Conservation (phyloP, 2,329 filamentous ascomycete species). For the Sporothrix variecibatus region DNA sequence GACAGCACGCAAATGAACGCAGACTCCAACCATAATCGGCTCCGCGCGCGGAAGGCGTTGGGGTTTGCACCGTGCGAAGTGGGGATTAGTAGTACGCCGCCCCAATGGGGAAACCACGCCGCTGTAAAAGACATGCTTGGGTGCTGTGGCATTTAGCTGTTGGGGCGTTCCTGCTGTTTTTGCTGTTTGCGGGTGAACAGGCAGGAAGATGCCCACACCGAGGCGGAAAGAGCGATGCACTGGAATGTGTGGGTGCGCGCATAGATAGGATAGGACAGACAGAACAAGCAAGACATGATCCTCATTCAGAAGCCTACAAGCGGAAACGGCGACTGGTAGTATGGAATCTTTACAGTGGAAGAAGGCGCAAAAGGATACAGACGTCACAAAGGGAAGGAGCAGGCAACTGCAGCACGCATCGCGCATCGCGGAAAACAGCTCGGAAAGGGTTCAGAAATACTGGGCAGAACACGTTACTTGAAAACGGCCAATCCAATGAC, state of each 20-base stretch:
- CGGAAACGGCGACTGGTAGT: not conserved
- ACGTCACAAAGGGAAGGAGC: not conserved
- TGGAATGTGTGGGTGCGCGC: conserved; percentile 20
- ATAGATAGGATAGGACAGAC: not conserved
- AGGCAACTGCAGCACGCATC: not conserved
- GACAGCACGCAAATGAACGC: not conserved
- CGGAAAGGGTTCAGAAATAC: not conserved
- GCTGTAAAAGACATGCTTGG: not conserved
- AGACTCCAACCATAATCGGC: not conserved
- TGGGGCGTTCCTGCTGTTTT: not conserved
- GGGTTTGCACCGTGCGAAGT: not conserved
- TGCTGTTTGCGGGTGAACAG: not conserved
- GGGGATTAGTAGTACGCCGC: not conserved
- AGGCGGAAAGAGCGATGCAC: conserved; percentile 10
- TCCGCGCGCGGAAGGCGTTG: not conserved
- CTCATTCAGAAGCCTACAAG: not conserved
- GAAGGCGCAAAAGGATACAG: not conserved
- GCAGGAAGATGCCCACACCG: not conserved
- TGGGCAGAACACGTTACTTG: not conserved
- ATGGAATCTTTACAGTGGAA: not conserved
- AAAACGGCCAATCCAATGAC: not conserved
- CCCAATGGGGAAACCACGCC: conserved; percentile 14
- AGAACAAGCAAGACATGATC: not conserved
- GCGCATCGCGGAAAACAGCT: not conserved
- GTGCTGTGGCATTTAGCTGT: conserved; percentile 1